Evolutionary conservation across 2,329 filamentous ascomycete species (phyloP).

Genomic region (Aotearoamyces nothofagi): DNA sequence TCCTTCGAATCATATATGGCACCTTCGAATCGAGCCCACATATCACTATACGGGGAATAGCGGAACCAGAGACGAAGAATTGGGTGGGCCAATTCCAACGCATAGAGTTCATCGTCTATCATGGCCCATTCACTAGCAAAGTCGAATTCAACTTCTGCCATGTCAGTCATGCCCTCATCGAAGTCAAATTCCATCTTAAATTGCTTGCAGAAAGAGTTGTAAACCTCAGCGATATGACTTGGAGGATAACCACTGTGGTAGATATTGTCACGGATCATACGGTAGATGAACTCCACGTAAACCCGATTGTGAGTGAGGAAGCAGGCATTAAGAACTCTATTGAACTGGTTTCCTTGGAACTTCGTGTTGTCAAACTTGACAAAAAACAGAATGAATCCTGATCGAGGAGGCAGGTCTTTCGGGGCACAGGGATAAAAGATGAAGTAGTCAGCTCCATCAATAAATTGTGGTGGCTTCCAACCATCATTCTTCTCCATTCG

Average conservation of each 20-base stretch:
- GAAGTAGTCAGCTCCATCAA: background rate
- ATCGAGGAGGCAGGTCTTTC: background rate
- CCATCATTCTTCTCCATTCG: background rate
- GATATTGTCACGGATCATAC: background rate
- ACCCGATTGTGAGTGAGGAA: background rate
- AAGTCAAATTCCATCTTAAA: background rate
- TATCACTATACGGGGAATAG: background rate
- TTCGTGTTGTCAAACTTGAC: background rate
- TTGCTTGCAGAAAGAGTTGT: background rate
- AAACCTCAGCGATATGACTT: background rate
- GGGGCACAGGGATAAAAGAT: background rate
- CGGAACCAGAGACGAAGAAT: constrained; percentile 1
- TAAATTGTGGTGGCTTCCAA: background rate
- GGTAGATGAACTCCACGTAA: background rate
- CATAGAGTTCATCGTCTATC: background rate
- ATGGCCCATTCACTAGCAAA: background rate
- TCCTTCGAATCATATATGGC: background rate
- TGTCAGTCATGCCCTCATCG: too few relatives aligned
- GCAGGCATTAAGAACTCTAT: background rate
- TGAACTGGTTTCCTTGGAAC: background rate
- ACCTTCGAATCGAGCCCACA: constrained; percentile 1
- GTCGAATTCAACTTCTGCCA: too few relatives aligned
- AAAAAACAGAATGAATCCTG: background rate
- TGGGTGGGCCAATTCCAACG: background rate
- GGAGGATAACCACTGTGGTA: background rate